Base-by-base conservation (phyloP, 2,329 filamentous ascomycete genomes). In the Fulvia fulva region DNA sequence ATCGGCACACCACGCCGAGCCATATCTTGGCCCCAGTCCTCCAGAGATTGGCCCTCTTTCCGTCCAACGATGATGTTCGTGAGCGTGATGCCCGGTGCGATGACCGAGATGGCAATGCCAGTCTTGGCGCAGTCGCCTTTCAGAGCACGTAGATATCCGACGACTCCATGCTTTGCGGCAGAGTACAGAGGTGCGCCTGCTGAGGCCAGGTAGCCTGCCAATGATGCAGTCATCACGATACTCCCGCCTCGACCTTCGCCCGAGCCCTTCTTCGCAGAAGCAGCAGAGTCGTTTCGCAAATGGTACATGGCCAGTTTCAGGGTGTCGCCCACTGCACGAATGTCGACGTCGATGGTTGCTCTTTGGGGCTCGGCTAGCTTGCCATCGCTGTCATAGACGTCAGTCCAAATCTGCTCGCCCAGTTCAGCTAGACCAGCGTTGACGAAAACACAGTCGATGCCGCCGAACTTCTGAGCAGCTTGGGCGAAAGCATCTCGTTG, bases 371-470 rank as follows among this genome's bases (percentile, higher is more conserved):
- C 77, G 47, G 71, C 70, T n/a, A 81, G 65, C 58, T 76, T 65
- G 0, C 78, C 78, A 5, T 71, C 55, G 0, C 44, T 58, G 52
- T 80, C 77, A 5, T 76, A 51, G 8, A 75, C 70, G 52, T 80
- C 77, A 4, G 71, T 75, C 71, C 80, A 81, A 67, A 81, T 79
- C 60, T 80, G 78, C 49, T 81, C 78, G 43, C 71, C 71, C 51
- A 77, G 72, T 61, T 81, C 79, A 26, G 76, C 72, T 23, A 81
- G 76, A 0, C 79, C 79, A 5, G 79, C 78, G 53, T 81, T 81
- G 49, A 80, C 76, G 61, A 79, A 81, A 14, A 81, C 77, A 41
- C 69, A 70, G 54, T 78, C 76, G 44, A 81, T 76, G 9, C 71
- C 68, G 6, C 75, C 74, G 65, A 80, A 80, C 26, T 73, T 73